These are phyloP conservation scores for Tardiomyces blankii DNA, from an alignment of 1,139 yeast species.

Conservation along the genomic window DNA sequence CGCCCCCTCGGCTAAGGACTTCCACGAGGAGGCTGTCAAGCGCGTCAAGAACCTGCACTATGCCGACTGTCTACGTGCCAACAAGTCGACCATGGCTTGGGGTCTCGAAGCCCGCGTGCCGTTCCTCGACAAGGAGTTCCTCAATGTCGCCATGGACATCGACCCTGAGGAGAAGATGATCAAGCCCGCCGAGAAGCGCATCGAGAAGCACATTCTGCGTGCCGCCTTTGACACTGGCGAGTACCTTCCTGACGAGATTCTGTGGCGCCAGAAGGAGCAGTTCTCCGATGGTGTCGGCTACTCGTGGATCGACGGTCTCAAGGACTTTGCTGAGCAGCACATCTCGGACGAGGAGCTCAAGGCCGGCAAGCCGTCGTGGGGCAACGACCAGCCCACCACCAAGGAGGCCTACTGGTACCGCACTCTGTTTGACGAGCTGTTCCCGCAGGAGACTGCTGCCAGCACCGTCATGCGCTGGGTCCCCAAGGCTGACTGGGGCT, in stretches of 20 bases:
- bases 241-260: constrained; percentile 88
- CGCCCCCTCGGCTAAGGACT: constrained; percentile 85
- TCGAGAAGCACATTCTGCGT: constrained; percentile 91
- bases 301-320: constrained; percentile 97
- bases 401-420: constrained; percentile 99
- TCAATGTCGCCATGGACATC: constrained; percentile 89
- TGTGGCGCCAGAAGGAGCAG: constrained; percentile 99
- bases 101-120: constrained; percentile 99
- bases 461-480: constrained; percentile 98
- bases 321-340: constrained; percentile 83
- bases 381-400: constrained; percentile 84
- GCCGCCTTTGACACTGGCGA: constrained; percentile 86
- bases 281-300: constrained; percentile 99
- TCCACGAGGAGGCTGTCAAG: constrained; percentile 91
- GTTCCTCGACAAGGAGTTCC: constrained; percentile 87
- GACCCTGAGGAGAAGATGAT: constrained; percentile 88
- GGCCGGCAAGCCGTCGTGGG: constrained; percentile 93
- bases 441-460: constrained; percentile 87
- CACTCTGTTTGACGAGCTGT: constrained; percentile 85
- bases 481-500: constrained; percentile 99
- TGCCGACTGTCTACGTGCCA: constrained; percentile 96
- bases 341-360: constrained; percentile 85
- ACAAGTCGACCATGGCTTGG: constrained; percentile 99
- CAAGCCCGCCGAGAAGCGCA: constrained; percentile 43
- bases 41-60: constrained; percentile 95